These are phyloP conservation scores for Coemansia sp. DNA, from an alignment of 371 early-diverging fungal genomes.

Conservation along the genomic window DNA sequence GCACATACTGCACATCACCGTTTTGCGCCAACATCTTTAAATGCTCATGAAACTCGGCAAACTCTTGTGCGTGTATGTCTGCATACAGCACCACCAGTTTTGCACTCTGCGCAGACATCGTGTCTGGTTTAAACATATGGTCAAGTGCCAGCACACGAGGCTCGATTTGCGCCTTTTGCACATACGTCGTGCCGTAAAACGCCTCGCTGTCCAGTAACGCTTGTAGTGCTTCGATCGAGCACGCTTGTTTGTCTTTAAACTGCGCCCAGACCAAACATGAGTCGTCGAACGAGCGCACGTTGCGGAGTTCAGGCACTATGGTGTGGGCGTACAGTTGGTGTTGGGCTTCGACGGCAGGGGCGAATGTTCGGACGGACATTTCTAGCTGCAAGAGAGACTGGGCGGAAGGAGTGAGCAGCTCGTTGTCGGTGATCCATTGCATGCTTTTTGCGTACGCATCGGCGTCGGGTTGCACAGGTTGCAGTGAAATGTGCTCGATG, in stretches of 20 bases:
- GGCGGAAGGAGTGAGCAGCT: slow-evolving; percentile 37
- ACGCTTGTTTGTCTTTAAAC: slow-evolving; percentile 64
- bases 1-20: slow-evolving; percentile 42
- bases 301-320: slow-evolving; percentile 41
- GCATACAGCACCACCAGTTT: slow-evolving; percentile 48
- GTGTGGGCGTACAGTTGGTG: slow-evolving; percentile 72
- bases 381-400: slow-evolving; percentile 53
- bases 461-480: slow-evolving; percentile 25
- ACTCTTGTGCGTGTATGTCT: slow-evolving; percentile 36
- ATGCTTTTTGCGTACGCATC: slow-evolving; percentile 55
- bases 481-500: slow-evolving; percentile 55
- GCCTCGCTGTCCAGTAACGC: slow-evolving; percentile 45
- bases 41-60: slow-evolving; percentile 40
- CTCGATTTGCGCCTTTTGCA: slow-evolving; percentile 28
- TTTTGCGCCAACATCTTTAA: slow-evolving; percentile 29
- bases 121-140: slow-evolving; percentile 32
- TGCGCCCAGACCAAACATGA: slow-evolving; percentile 72
- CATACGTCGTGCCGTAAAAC: slow-evolving; percentile 42
- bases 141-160: slow-evolving; percentile 37
- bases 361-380: slow-evolving; percentile 65
- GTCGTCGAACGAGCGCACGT: slow-evolving; percentile 52
- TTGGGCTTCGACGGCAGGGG: slow-evolving; percentile 77
- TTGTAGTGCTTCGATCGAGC: slow-evolving; percentile 55
- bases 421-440: slow-evolving; percentile 48
- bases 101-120: not conserved